Evolutionary conservation across 495 filamentous ascomycete species (phyloP).

Genomic region (Aspergillus olivimuriae): DNA sequence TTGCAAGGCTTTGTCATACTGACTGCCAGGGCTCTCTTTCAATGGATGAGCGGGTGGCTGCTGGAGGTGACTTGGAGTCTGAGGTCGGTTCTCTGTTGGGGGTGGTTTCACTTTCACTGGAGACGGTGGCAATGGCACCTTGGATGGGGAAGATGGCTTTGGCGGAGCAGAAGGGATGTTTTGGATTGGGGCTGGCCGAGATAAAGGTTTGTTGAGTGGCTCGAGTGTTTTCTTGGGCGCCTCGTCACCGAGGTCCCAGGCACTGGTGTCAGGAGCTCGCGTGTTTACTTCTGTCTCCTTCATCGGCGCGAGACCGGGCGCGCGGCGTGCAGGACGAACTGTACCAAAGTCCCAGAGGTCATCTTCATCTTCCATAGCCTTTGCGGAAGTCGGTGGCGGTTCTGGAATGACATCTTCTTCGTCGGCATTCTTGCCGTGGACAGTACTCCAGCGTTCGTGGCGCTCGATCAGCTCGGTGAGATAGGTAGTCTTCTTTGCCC

Average conservation of each 20-base stretch:
- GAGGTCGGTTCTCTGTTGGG: conserved; percentile 31
- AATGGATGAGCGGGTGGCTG: conserved; percentile 23
- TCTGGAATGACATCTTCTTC: conserved; percentile 53
- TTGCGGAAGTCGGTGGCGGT: conserved; percentile 16
- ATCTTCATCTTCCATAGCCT: conserved; percentile 48
- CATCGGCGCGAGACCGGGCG: conserved; percentile 55
- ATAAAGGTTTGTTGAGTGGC: conserved; percentile 9
- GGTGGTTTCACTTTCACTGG: conserved; percentile 27
- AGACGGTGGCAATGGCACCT: conserved; percentile 53
- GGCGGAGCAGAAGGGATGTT: conserved; percentile 8
- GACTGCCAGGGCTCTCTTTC: conserved; percentile 32
- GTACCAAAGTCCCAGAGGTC: conserved; percentile 98
- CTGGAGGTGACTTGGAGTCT: conserved; percentile 41
- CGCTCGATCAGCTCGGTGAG: conserved; percentile 91
- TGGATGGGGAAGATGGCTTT: conserved; percentile 44
- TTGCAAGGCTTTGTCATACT: conserved; percentile 55
- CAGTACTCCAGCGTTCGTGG: conserved; percentile 75
- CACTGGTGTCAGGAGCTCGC: conserved; percentile 40
- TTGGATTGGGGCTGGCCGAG: conserved; percentile 12
- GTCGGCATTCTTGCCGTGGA: conserved; percentile 51
- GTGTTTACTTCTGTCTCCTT: conserved; percentile 68
- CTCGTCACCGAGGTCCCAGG: conserved; percentile 37
- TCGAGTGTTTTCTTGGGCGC: conserved; percentile 21
- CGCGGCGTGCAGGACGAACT: conserved; percentile 62
- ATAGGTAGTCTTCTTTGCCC: conserved; percentile 83